These are phyloP conservation scores for Penicillium daleae DNA, from an alignment of 495 filamentous ascomycete species.

Conservation along the genomic window DNA sequence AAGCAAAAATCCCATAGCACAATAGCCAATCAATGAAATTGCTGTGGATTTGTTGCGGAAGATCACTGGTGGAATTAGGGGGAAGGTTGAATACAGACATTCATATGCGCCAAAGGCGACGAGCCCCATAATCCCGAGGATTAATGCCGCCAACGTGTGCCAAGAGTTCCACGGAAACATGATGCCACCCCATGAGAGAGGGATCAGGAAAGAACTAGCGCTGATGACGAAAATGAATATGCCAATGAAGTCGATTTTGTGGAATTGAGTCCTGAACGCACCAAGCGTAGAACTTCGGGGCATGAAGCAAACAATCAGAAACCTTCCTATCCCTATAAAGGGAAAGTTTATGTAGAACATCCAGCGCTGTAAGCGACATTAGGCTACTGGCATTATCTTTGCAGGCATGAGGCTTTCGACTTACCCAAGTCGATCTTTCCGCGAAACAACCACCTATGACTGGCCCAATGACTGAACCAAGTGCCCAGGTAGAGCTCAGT, in stretches of 20 bases:
- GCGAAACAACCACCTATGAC: no score
- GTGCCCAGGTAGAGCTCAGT: no score
- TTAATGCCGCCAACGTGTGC: slow-evolving; percentile 47
- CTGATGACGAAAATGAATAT: background rate
- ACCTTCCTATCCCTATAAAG: no score
- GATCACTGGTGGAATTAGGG: background rate
- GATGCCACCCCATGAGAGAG: slow-evolving; percentile 47
- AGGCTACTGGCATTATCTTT: no score
- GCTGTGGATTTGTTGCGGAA: background rate
- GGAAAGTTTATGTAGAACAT: background rate
- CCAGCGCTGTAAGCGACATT: background rate
- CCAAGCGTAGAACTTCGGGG: background rate
- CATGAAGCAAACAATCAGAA: background rate
- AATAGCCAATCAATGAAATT: background rate
- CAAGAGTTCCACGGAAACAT: slow-evolving; percentile 43
- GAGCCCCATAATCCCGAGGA: slow-evolving; percentile 48
- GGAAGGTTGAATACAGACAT: slow-evolving; percentile 1
- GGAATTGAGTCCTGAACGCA: background rate
- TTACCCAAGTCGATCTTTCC: no score
- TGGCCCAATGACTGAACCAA: no score
- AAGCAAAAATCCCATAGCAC: slow-evolving; percentile 15
- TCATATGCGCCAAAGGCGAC: slow-evolving; percentile 45
- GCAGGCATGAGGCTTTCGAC: no score
- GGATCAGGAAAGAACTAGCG: slow-evolving; percentile 26
- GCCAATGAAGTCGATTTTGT: background rate